Evolutionary conservation across 2,329 filamentous ascomycete species (phyloP), one percentile per base, ranked within the genome.

Genomic region (Botrytis galanthina): DNA sequence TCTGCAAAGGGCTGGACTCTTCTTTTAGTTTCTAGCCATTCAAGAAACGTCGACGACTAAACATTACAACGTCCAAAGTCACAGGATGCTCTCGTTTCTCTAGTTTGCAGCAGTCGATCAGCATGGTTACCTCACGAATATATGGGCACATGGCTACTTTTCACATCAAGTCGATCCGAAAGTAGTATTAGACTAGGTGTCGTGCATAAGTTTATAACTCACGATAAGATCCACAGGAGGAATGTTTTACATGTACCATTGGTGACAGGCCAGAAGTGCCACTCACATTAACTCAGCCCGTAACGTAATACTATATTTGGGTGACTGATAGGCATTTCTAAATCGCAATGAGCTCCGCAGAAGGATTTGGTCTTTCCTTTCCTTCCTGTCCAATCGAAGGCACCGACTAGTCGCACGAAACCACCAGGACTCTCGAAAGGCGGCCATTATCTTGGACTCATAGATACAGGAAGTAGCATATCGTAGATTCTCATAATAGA

Each of bases 1-100:
- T 16, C 12, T 0, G 2, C 5, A 12, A 5, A 16, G 5, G 0
- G 48, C 1, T 0, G 5, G 2, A 54, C 48, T 54, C 26, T 3
- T 2, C 48, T n/a, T 3, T 54, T n/a, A 16, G 26, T 3, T 16
- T 14, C 12, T 1, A n/a, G 10, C 0, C 4, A 54, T n/a, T 6
- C 12, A 54, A 54, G 48, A 16, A n/a, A 54, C n/a, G 51, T 3
- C 3, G 4, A 29, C 8, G 7, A 3, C n/a, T 16, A 6, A 9
- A 57, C 3, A 29, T 1, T 4, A 8, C 12, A 54, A 29, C 5
- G 1, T 54, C 3, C n/a, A n/a, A 3, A 18, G 0, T 29, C 51
- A 54, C 14, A 5, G 3, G 8, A 16, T 6, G 1, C 51, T 32
- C 7, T 29, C 4, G 7, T 18, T 32, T 1, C 26, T 32, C 51